Evolutionary conservation across 495 filamentous ascomycete genomes (phyloP).

Genomic region (Neurospora sp.): DNA sequence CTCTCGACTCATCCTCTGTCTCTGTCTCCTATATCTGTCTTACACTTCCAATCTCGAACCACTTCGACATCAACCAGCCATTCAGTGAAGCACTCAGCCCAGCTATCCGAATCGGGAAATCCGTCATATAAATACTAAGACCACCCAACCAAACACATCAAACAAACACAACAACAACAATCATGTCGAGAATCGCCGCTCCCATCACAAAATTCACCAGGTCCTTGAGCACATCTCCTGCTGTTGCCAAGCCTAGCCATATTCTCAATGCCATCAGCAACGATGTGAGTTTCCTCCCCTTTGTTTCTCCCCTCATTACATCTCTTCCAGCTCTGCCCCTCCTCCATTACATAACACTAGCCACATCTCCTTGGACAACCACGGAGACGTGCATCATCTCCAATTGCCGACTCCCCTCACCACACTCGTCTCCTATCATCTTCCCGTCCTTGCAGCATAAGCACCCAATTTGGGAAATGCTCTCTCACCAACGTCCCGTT

Average conservation of each 20-base stretch:
- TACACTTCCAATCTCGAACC: not conserved
- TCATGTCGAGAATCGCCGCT: constrained; percentile 31
- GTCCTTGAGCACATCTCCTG: constrained; percentile 31
- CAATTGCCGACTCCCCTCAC: not conserved
- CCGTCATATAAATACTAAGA: not conserved
- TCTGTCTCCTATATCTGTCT: not conserved
- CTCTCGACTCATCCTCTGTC: not conserved
- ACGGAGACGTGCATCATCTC: not conserved
- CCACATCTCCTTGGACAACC: not conserved
- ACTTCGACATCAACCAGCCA: not conserved
- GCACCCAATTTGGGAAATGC: constrained; percentile 1
- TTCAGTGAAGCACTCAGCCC: not conserved
- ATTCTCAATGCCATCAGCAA: constrained; percentile 22
- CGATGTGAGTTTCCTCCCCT: constrained; percentile 11
- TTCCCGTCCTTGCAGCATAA: not conserved
- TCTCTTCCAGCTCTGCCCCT: not conserved
- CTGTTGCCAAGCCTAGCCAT: constrained; percentile 22
- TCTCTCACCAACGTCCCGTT: constrained; percentile 14
- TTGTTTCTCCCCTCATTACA: not conserved
- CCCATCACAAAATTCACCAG: constrained; percentile 36
- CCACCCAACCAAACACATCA: not conserved
- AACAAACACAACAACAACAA: constrained; percentile 7
- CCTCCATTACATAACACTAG: not conserved
- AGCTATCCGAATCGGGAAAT: constrained; percentile 1
- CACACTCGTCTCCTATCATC: not conserved